Percentiles rank a stretch among this genome's conserved stretches.
These are phyloP conservation scores for Globisporangium barbulae DNA, from an alignment of 352 stramenopile genomes.

Conservation along the genomic window DNA sequence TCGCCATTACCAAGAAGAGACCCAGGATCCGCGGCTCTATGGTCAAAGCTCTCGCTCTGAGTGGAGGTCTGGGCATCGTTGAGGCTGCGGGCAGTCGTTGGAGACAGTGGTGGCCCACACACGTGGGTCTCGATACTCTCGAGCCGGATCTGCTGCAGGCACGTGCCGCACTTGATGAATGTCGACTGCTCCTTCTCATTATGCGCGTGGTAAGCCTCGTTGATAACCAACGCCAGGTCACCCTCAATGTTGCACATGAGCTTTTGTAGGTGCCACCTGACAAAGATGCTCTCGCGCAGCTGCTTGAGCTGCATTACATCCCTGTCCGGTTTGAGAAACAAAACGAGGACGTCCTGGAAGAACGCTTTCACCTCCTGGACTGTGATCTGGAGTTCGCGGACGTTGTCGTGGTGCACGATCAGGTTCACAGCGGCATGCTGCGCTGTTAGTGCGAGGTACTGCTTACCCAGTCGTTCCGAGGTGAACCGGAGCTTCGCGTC, in stretches of 20 bases:
- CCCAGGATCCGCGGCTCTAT: background rate
- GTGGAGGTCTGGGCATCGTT: background rate
- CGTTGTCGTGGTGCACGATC: constrained; percentile 40
- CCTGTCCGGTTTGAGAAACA: constrained; percentile 51
- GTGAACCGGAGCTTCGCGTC: constrained; percentile 40
- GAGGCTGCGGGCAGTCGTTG: constrained; percentile 5
- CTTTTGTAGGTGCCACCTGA: constrained; percentile 55
- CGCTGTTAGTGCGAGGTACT: constrained; percentile 33
- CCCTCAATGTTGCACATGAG: constrained; percentile 40
- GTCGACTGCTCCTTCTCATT: constrained; percentile 53
- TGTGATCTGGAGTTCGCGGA: constrained; percentile 48
- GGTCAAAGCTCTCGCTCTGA: background rate
- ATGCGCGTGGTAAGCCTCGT: constrained; percentile 46
- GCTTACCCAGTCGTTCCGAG: constrained; percentile 31
- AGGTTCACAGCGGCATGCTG: constrained; percentile 45
- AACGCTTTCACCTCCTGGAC: constrained; percentile 39
- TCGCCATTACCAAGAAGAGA: background rate
- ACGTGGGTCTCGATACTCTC: constrained; percentile 56
- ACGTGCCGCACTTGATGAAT: constrained; percentile 56
- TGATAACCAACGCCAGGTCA: constrained; percentile 44
- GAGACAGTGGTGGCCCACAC: constrained; percentile 24
- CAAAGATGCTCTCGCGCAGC: constrained; percentile 27
- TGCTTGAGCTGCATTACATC: constrained; percentile 50
- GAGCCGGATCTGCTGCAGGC: constrained; percentile 52
- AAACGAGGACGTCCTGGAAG: constrained; percentile 44